Evolutionary conservation across 306 rosid genomes (phyloP), one percentile per base, ranked within the genome.

Genomic region (Bauhinia variegata): DNA sequence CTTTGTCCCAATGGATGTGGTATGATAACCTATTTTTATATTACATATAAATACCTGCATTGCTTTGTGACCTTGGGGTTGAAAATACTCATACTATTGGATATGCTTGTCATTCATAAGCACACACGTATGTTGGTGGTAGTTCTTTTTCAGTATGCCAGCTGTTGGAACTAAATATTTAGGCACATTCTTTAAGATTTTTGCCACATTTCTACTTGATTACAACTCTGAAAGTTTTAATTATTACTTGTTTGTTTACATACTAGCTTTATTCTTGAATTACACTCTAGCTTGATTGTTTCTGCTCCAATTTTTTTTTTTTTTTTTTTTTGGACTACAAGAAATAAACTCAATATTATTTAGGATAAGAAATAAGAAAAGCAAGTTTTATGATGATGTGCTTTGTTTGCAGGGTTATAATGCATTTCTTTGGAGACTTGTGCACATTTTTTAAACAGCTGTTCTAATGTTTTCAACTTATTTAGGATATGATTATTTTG

Each of bases 1-100:
- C 34, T 92, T 89, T 78, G 95, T 89, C 61, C 98, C 98, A 11
- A 78, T 89, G 66, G 96, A 92, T 52, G 98, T 92, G 92, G 98
- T 92, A 82, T 39, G 73, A 31, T 38, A 46, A 50, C 68, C 55
- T 62, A 37, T 19, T 72, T 72, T 81, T 56, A 33, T 46, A 79
- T 43, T 19, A 60, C 36, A 41, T 72, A 38, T 36, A 15, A 23
- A 8, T 9, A 43, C 38, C 7, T 70, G 55, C 56, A 53, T 63
- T 50, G 57, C 5, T 55, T 54, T 63, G 31, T 33, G 37, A 17
- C 39, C 55, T 33, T 54, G 5, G 53, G 54, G 14, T 33, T 39
- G 17, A 42, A 34, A 42, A 4, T 34, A 6, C 55, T 6, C 32
- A 2, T 54, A 18, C 49, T 23, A 31, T 46, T 28, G 34, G 53